Percentiles rank a stretch among this genome's conserved stretches.
phyloP scores from a whole-genome alignment of 176 grass and related monocot species.

The maize (Zea mays) region Zm-B73-REFERENCE-NAM-5.0 NC_050102.1:88595001-88595500 shows the following conservation, averaged over 20 bases:
- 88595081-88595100: neutral
- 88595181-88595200: neutral
- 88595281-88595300: neutral
- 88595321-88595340: neutral
- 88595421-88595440: slow-evolving; percentile 77
- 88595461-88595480: slow-evolving; percentile 74
- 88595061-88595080: neutral
- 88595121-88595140: neutral
- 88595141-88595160: neutral
- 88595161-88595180: neutral
- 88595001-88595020: neutral
- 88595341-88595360: neutral
- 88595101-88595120: neutral
- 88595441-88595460: slow-evolving; percentile 62
- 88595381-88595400: slow-evolving; percentile 67
- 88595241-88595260: neutral
- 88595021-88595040: slow-evolving; percentile 14
- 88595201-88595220: neutral
- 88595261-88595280: neutral
- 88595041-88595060: neutral
- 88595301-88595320: slow-evolving; percentile 24
- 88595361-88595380: neutral
- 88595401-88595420: slow-evolving; percentile 70
- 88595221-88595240: neutral
- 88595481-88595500: slow-evolving; percentile 66